Conservation (phyloP, 768 basidiomycete genomes). For the Cubamyces lactineus region DNA sequence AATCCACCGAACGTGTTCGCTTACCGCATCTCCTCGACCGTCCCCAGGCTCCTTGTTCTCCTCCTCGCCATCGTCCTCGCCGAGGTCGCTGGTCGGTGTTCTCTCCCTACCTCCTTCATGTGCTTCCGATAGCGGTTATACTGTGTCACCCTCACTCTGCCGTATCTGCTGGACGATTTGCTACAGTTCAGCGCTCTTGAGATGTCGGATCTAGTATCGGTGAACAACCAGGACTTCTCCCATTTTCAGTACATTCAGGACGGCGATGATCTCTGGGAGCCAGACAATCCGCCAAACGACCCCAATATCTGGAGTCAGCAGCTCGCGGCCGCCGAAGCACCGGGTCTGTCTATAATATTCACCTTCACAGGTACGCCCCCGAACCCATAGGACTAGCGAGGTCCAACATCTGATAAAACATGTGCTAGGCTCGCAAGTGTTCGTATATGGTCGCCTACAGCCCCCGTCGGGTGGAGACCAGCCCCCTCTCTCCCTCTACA, state of each 20-base stretch:
- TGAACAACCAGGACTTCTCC: not conserved
- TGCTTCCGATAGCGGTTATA: too few relatives aligned
- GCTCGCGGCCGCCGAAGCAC: not conserved
- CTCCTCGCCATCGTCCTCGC: not conserved
- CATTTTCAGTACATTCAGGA: not conserved
- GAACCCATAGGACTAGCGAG: not conserved
- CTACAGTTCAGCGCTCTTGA: not conserved
- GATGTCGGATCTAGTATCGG: slow-evolving; percentile 6
- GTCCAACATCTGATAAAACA: too few relatives aligned
- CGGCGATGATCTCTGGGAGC: not conserved
- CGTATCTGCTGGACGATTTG: not conserved
- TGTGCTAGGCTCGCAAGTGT: slow-evolving; percentile 13
- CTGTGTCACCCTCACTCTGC: too few relatives aligned
- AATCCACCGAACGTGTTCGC: not conserved
- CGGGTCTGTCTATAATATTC: not conserved
- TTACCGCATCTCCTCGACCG: not conserved
- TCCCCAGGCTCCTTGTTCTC: not conserved
- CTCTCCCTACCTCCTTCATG: too few relatives aligned
- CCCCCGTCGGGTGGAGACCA: not conserved
- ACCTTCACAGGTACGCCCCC: slow-evolving; percentile 1
- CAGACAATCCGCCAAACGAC: not conserved
- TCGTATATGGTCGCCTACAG: slow-evolving; percentile 9
- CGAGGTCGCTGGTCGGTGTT: not conserved
- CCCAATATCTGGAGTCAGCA: not conserved
- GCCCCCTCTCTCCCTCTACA: slow-evolving; percentile 13